A percentile compares a stretch with the other conserved stretches of the same genome.
phyloP scores from a whole-genome alignment of 2,329 filamentous ascomycete genomes.

The Colletotrichum endophyticum region DNA sequence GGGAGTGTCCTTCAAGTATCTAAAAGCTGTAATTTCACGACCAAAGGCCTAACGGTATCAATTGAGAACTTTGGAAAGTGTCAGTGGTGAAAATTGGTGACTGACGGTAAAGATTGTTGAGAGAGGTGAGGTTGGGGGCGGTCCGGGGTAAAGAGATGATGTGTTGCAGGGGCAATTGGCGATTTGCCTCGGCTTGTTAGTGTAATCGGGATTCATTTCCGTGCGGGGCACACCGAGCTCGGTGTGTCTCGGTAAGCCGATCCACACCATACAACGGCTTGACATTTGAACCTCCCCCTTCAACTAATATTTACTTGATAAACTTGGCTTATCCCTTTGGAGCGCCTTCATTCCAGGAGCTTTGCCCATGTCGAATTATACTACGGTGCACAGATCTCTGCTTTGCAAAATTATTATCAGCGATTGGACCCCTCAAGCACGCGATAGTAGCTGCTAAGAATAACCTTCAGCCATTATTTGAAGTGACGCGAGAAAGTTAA shows the following conservation, averaged over 20 bases:
- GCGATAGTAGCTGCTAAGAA: neutral
- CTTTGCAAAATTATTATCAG: neutral
- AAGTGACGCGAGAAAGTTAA: neutral
- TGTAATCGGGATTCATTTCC: neutral
- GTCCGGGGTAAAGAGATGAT: neutral
- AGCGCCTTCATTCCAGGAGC: neutral
- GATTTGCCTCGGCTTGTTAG: neutral
- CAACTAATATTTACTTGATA: too few relatives aligned
- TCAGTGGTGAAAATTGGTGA: neutral
- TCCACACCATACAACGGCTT: neutral
- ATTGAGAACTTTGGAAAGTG: neutral
- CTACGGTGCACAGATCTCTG: neutral
- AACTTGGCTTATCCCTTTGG: too few relatives aligned
- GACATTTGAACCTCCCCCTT: too few relatives aligned
- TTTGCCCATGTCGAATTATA: fast-evolving
- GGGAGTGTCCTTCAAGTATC: neutral
- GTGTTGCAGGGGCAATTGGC: neutral
- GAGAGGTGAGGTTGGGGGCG: neutral
- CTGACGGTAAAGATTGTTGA: neutral
- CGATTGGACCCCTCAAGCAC: neutral
- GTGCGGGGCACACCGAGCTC: neutral
- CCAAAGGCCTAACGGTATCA: neutral
- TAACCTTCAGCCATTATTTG: neutral
- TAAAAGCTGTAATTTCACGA: neutral
- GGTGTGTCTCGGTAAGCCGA: neutral